Percentiles rank a stretch among this genome's conserved stretches.
These are phyloP conservation scores for Emericellopsis cladophorae DNA, from an alignment of 2,329 filamentous ascomycete species.

Conservation along the genomic window DNA sequence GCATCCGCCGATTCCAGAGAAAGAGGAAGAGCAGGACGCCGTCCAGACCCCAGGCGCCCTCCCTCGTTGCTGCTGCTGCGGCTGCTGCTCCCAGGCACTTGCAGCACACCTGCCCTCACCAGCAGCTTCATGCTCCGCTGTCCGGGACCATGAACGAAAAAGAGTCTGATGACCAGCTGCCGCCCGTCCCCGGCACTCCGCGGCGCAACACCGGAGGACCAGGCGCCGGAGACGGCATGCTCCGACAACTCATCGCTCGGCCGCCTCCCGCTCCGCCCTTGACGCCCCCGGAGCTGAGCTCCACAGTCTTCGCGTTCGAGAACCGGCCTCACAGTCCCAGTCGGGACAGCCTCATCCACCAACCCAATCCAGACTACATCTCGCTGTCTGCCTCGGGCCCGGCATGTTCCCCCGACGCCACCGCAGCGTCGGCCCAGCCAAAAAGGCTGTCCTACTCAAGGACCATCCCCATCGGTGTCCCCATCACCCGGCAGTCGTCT, in stretches of 20 bases:
- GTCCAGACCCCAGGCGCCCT: constrained; percentile 13
- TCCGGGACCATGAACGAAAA: not conserved
- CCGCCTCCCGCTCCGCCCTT: constrained; percentile 33
- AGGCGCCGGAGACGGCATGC: not conserved
- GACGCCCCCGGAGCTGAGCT: constrained; percentile 32
- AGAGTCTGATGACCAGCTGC: not conserved
- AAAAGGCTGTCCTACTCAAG: constrained; percentile 29
- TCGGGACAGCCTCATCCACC: constrained; percentile 27
- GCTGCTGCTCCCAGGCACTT: too few relatives aligned
- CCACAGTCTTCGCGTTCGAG: constrained; percentile 25
- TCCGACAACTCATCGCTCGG: constrained; percentile 19
- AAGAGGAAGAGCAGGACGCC: not conserved
- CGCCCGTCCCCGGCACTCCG: not conserved
- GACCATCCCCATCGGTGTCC: constrained; percentile 21
- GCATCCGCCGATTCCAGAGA: constrained; percentile 9
- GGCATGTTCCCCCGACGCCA: not conserved
- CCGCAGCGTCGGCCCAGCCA: constrained; percentile 17
- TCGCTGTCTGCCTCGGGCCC: constrained; percentile 9
- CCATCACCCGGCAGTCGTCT: constrained; percentile 9
- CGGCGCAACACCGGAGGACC: not conserved
- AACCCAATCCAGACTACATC: constrained; percentile 35
- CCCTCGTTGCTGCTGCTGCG: not conserved
- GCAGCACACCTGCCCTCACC: not conserved
- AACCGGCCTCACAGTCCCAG: constrained; percentile 2
- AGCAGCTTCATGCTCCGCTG: not conserved